Evolutionary conservation across 805 yeast genomes (phyloP).

Genomic region (Saccharomycopsis synnaedendra): DNA sequence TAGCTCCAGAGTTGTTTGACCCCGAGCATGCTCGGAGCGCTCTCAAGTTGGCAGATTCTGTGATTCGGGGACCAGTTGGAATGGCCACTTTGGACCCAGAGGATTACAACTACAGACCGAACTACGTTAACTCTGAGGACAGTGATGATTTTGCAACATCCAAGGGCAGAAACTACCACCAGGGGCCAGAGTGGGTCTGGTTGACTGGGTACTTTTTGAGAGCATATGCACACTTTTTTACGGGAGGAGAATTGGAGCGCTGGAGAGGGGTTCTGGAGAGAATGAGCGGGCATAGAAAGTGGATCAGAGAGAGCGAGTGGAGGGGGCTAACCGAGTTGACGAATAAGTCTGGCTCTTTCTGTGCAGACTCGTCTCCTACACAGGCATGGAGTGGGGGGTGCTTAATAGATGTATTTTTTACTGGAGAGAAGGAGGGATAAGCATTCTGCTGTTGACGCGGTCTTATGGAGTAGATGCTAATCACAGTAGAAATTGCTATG

Average conservation of each 20-base stretch:
- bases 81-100: constrained; percentile 87
- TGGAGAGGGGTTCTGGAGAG: constrained; percentile 50
- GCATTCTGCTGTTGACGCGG: background rate
- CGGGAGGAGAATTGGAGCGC: constrained; percentile 28
- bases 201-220: constrained; percentile 76
- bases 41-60: constrained; percentile 56
- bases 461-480: too few species aligned
- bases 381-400: constrained; percentile 97
- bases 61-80: constrained; percentile 82
- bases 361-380: constrained; percentile 84
- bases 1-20: constrained; percentile 84
- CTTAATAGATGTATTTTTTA: constrained; percentile 67
- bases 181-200: constrained; percentile 99
- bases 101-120: constrained; percentile 86
- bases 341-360: constrained; percentile 72
- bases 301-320: constrained; percentile 78
- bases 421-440: constrained; percentile 19
- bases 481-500: background rate
- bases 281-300: constrained; percentile 49
- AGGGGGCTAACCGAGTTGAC: constrained; percentile 90
- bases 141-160: constrained; percentile 82
- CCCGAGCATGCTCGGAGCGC: constrained; percentile 51
- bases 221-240: constrained; percentile 46
- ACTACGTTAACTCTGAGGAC: constrained; percentile 73
- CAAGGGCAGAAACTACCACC: constrained; percentile 94